Base-by-base conservation (phyloP, 106 monocot species). In the Dioscorea dumetorum region DNA sequence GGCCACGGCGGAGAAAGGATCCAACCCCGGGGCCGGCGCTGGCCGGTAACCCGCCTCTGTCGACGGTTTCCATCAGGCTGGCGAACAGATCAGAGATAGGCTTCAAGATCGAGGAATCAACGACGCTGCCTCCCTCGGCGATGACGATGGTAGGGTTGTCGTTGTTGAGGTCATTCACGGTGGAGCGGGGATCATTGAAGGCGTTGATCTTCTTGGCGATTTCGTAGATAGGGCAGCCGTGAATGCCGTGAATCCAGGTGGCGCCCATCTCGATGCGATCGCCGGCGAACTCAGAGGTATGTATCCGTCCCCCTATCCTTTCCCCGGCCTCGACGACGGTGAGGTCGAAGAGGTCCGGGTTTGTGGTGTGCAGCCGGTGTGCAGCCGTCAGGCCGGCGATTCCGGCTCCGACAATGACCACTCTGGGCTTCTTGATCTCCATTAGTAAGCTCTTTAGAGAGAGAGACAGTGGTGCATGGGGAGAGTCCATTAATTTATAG, bases 191-290 rank as follows among this genome's bases (percentile, higher is more conserved):
- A 31, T 63, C 50, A 48, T 53, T 34, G 22, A 91, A 81, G 14
- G 81, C 81, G 21, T 32, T 60, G 73, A 80, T 67, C 33, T 76
- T 50, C 23, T 20, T 4, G 34, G 87, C 90, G 57, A 91, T 50
- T 58, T 78, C 78, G 69, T 91, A 77, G 59, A 91, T 23, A 50
- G 90, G 90, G 78, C 87, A 87, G 28, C 87, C 90, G 12, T 18
- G 74, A 62, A 84, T 84, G 67, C 86, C 90, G 62, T 91, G 90
- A 73, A 91, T 87, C 90, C 86, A 91, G 28, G 86, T 91, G 71
- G 90, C 90, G 17, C 90, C 90, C 73, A 79, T 76, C 84, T 91
- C 90, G 54, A 87, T 73, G 16, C 77, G 72, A 71, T 81, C 79
- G 24, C 79, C 87, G 22, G 86, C 78, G 67, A 84, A 87, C 31